A percentile compares a stretch with the other conserved stretches of the same genome.
Conservation (phyloP, 2,329 filamentous ascomycete genomes). For the Neoscytalidium dimidiatum region DNA sequence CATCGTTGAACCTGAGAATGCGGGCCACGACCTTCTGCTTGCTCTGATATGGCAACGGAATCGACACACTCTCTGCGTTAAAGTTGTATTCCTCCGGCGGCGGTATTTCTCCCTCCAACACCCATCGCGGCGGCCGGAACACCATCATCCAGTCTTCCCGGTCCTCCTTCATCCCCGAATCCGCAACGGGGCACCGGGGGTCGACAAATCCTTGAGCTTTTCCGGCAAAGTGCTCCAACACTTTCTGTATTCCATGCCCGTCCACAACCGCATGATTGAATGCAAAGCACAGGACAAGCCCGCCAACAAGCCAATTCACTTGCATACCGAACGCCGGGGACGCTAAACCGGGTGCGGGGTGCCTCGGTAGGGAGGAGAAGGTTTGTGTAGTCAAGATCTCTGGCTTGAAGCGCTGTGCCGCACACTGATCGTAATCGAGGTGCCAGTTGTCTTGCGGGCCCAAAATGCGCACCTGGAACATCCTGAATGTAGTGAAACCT, state of each 20-base stretch:
- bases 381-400: not conserved
- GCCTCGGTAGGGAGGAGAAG: not conserved
- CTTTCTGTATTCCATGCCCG: not conserved
- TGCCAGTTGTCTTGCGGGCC: too few relatives aligned
- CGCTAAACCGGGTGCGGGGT: not conserved
- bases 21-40: not conserved
- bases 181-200: not conserved
- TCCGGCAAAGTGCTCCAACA: not conserved
- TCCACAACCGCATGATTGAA: not conserved
- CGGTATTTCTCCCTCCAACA: not conserved
- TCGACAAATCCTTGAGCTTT: too few relatives aligned
- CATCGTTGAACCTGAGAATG: not conserved
- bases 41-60: not conserved
- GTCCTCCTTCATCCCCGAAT: not conserved
- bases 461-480: too few relatives aligned
- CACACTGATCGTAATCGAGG: too few relatives aligned
- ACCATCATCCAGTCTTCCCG: not conserved
- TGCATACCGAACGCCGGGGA: not conserved
- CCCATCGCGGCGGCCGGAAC: not conserved
- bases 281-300: slow-evolving; percentile 1
- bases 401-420: too few relatives aligned
- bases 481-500: too few relatives aligned
- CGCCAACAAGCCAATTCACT: not conserved
- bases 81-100: not conserved
- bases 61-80: not conserved